Evolutionary conservation across 208 protist species (phyloP).

Genomic region (Naegleria lovaniensis): DNA sequence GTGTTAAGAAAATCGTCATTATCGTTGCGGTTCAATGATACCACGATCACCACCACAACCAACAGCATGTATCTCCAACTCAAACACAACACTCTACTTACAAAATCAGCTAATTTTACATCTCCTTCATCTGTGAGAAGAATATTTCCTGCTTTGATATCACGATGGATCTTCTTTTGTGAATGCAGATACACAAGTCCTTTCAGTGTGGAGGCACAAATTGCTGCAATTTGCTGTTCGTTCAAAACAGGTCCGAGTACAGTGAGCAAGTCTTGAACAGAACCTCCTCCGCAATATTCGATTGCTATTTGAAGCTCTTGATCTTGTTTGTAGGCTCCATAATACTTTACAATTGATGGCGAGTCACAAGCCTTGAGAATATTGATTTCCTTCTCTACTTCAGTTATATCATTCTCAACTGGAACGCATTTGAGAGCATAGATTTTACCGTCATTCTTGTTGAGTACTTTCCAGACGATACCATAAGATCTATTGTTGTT

Average conservation of each 20-base stretch:
- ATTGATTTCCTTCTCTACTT: conserved; percentile 32
- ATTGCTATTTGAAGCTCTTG: conserved; percentile 70
- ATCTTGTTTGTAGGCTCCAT: conserved; percentile 20
- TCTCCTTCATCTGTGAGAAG: conserved; percentile 73
- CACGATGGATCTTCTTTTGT: conserved; percentile 76
- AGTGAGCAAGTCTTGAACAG: neutral
- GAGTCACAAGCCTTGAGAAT: conserved; percentile 26
- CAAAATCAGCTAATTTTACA: conserved; percentile 82
- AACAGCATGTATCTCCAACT: conserved; percentile 18
- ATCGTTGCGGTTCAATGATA: no score
- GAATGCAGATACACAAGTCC: conserved; percentile 73
- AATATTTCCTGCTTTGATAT: conserved; percentile 85
- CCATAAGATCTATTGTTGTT: conserved; percentile 14
- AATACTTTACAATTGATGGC: conserved; percentile 30
- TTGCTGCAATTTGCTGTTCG: conserved; percentile 28
- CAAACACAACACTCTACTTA: conserved; percentile 20
- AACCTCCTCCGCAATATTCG: conserved; percentile 81
- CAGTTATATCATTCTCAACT: conserved; percentile 28
- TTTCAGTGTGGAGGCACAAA: conserved; percentile 3
- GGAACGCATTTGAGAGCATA: conserved; percentile 21
- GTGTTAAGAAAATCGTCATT: neutral
- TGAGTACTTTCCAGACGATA: conserved; percentile 21
- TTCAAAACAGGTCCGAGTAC: neutral
- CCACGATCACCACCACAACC: neutral
- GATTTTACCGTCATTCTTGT: neutral